phyloP scores from a whole-genome alignment of 2,329 filamentous ascomycete species.

The Apiospora malaysiana region DNA sequence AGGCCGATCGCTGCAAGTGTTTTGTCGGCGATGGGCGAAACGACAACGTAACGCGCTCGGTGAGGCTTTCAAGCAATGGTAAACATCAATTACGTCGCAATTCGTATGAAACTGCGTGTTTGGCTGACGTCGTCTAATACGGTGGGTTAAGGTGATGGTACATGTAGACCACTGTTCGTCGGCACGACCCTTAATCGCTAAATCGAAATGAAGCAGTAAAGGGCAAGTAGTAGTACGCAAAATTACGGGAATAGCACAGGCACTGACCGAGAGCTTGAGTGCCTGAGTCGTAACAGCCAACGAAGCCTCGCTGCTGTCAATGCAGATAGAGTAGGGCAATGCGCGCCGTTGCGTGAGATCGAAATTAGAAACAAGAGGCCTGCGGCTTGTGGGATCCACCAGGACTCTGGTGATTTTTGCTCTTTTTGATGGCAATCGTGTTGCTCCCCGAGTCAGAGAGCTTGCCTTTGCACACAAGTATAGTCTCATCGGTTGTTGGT shows the following conservation, averaged over 20 bases:
- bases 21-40: not conserved
- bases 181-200: not conserved
- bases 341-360: slow-evolving; percentile 2
- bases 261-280: not conserved
- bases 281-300: not conserved
- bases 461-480: not conserved
- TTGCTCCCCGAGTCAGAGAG: not conserved
- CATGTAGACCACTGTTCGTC: not conserved
- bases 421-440: not conserved
- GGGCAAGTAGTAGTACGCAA: not conserved
- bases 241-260: not conserved
- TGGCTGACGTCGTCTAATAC: not conserved
- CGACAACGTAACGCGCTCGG: not conserved
- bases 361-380: not conserved
- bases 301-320: not conserved
- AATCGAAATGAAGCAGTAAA: too few relatives aligned
- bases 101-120: not conserved
- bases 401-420: not conserved
- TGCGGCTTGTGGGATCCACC: not conserved
- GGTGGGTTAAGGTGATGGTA: not conserved
- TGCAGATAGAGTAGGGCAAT: not conserved
- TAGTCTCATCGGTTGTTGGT: not conserved
- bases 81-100: not conserved
- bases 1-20: not conserved
- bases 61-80: not conserved